Conservation (phyloP, 2,329 filamentous ascomycete genomes). For the Cordyceps cateniannulata region DNA sequence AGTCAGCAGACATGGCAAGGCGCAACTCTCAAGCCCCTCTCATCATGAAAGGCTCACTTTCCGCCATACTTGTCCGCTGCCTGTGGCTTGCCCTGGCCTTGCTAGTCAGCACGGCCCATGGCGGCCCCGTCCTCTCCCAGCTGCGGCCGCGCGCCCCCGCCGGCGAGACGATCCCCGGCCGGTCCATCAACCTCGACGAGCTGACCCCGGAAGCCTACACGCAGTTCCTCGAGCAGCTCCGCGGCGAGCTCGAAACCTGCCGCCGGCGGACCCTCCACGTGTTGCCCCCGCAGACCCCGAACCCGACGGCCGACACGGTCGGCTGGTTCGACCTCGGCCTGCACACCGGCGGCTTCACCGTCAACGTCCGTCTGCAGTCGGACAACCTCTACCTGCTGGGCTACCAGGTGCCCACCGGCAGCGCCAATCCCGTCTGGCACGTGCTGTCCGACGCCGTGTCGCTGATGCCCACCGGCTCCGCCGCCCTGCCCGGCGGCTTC, state of each 20-base stretch:
- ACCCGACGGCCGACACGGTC: background rate
- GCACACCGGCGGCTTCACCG: background rate
- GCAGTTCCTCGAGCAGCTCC: background rate
- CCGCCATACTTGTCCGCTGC: background rate
- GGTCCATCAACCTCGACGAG: background rate
- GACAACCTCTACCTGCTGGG: background rate
- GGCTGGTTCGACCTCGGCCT: background rate
- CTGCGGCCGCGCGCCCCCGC: background rate
- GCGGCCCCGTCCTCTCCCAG: background rate
- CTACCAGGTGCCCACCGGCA: background rate
- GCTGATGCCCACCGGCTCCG: background rate
- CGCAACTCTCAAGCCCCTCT: background rate
- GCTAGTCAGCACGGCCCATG: background rate
- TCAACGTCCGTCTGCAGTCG: background rate
- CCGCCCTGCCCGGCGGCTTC: background rate
- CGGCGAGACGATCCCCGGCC: background rate
- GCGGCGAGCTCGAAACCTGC: background rate
- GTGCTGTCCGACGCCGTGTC: background rate
- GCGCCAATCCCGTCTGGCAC: background rate
- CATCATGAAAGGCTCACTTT: background rate
- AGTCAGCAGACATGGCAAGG: background rate
- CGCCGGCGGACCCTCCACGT: background rate
- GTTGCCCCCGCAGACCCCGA: background rate
- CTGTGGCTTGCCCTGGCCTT: background rate
- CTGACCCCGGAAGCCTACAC: background rate